Base-by-base conservation (phyloP, 2,329 filamentous ascomycete species). In the Fusarium udum region DNA sequence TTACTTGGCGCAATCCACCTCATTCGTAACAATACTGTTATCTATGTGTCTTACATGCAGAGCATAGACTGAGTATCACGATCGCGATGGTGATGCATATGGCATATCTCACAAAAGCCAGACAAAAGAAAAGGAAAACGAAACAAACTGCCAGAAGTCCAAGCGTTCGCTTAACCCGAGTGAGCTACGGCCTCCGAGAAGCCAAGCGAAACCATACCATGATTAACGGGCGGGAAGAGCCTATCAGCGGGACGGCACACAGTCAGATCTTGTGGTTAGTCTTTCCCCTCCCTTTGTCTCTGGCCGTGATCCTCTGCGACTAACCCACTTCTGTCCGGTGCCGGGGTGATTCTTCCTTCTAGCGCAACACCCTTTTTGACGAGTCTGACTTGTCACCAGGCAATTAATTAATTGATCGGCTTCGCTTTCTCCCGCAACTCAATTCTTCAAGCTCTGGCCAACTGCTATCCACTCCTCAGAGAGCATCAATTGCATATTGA, bases 161-260 rank as follows among this genome's bases (percentile, higher is more conserved):
- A 58, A 77, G 67, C 61, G 67, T 67, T 67, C 64, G 48, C 49
- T 63, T 57, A 49, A 53, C 62, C 64, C 57, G 32, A 73, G 42
- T 64, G 20, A 67, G 58, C 56, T 46, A 67, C 73, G 36, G 60
- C 43, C 46, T 68, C 69, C 60, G 69, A 55, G 26, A 26, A 56
- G 43, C 64, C 37, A 70, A 52, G 64, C 45, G 55, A 60, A 57
- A 53, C 45, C 52, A 51, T 61, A 45, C 65, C 26, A 28, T 68
- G 55, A 55, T 69, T 51, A 67, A 73, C 65, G 69, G 56, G 52
- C 69, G 69, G 65, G 69, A 73, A 73, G 71, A 73, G 71, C 71
- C 71, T 73, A 73, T 74, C 66, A 73, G 57, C 71, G 71, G 71
- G 71, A 67, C 71, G 70, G 71, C 71, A 71, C 70, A 74, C 59